A percentile compares a stretch with the other conserved stretches of the same genome.
Evolutionary conservation across 257 asterid species (phyloP).

Genomic region (Datura wrightii): DNA sequence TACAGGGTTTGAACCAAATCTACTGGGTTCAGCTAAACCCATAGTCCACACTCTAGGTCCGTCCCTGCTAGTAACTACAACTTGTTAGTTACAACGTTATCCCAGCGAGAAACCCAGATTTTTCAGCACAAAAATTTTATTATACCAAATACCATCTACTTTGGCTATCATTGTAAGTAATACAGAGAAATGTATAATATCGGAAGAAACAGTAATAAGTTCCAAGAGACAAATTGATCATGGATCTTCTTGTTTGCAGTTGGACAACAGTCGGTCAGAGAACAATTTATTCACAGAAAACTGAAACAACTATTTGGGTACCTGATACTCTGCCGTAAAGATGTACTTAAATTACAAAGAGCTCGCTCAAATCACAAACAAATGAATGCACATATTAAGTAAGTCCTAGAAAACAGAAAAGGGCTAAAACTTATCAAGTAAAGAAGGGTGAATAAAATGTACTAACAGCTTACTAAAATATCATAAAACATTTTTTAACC

Average conservation of each 20-base stretch:
- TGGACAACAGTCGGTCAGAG: neutral
- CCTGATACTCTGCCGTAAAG: too few relatives aligned
- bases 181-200: neutral
- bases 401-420: neutral
- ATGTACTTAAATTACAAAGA: neutral
- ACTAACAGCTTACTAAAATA: neutral
- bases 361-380: neutral
- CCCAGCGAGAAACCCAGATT: neutral
- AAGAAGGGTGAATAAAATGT: neutral
- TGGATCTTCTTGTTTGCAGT: neutral
- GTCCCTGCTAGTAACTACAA: neutral
- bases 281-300: neutral
- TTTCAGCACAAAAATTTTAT: neutral
- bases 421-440: neutral
- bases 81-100: neutral
- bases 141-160: neutral
- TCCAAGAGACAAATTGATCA: neutral
- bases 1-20: too few relatives aligned
- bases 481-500: neutral
- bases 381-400: neutral
- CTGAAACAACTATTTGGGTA: neutral
- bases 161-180: neutral
- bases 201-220: neutral
- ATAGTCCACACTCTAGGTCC: too few relatives aligned
- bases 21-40: too few relatives aligned